A percentile compares a stretch with the other conserved stretches of the same genome.
Conservation (phyloP, 768 basidiomycete genomes). For the Clitopilus passeckerianus region DNA sequence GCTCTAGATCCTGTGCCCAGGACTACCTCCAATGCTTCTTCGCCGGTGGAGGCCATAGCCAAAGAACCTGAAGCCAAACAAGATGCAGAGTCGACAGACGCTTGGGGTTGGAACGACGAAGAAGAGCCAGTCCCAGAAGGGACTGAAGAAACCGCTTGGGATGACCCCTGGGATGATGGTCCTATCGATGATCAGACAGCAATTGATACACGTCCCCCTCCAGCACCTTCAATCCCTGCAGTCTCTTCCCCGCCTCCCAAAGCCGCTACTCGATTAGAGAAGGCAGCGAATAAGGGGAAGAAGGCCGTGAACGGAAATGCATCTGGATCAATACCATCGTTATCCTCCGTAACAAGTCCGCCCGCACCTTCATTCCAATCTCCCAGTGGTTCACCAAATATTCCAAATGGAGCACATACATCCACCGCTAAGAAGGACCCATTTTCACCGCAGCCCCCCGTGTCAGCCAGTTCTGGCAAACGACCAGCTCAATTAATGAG, state of each 20-base stretch:
- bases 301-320: slow-evolving; percentile 30
- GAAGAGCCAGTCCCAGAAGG: slow-evolving; percentile 19
- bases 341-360: slow-evolving; percentile 14
- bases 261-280: slow-evolving; percentile 54
- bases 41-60: neutral
- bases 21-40: neutral
- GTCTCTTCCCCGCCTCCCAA: slow-evolving; percentile 29
- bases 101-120: slow-evolving; percentile 78
- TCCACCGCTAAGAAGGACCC: slow-evolving; percentile 10
- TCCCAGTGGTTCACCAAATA: slow-evolving; percentile 14
- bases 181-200: slow-evolving; percentile 18
- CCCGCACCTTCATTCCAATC: slow-evolving; percentile 14
- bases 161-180: slow-evolving; percentile 66
- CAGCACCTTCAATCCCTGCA: slow-evolving; percentile 21
- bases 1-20: neutral
- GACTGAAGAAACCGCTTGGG: slow-evolving; percentile 49
- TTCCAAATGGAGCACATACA: slow-evolving; percentile 7
- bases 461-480: slow-evolving; percentile 11
- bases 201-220: slow-evolving; percentile 20
- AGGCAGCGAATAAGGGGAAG: slow-evolving; percentile 52
- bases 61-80: slow-evolving; percentile 10
- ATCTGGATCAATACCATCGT: neutral
- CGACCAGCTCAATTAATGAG: slow-evolving; percentile 19
- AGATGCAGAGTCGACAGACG: slow-evolving; percentile 46
- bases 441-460: slow-evolving; percentile 7